A percentile compares a stretch with the other conserved stretches of the same genome.
phyloP scores from a whole-genome alignment of 306 rosid genomes.

The Prunus kanzakura region DNA sequence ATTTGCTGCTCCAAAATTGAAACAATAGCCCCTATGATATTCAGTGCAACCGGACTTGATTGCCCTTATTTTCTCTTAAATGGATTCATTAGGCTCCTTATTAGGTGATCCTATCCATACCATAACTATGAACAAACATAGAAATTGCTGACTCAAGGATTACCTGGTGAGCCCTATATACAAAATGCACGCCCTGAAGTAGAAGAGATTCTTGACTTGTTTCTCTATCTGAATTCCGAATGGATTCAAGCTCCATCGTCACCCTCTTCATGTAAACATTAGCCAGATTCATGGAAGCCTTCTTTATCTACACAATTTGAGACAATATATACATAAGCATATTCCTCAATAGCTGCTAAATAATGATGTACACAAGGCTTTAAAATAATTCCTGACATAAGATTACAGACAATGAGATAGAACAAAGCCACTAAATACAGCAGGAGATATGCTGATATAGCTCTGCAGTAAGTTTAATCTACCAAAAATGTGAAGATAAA shows the following conservation, averaged over 20 bases:
- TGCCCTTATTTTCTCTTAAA: not conserved
- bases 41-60: not conserved
- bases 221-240: conserved; percentile 68
- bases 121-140: not conserved
- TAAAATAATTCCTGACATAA: not conserved
- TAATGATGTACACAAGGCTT: not conserved
- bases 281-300: conserved; percentile 72
- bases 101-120: not conserved
- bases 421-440: not conserved
- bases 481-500: not conserved
- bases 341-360: not conserved
- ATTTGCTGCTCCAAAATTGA: not conserved
- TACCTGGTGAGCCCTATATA: conserved; percentile 90
- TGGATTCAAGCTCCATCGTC: conserved; percentile 64
- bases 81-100: not conserved
- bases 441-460: not conserved
- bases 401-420: not conserved
- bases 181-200: conserved; percentile 83
- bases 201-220: conserved; percentile 84
- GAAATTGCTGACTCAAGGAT: conserved; percentile 5
- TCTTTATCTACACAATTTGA: conserved; percentile 63
- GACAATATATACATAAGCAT: not conserved
- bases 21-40: not conserved
- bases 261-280: conserved; percentile 88
- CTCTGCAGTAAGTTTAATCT: not conserved